Evolutionary conservation across 345 rosid species (phyloP).

Genomic region (Dimocarpus longan): DNA sequence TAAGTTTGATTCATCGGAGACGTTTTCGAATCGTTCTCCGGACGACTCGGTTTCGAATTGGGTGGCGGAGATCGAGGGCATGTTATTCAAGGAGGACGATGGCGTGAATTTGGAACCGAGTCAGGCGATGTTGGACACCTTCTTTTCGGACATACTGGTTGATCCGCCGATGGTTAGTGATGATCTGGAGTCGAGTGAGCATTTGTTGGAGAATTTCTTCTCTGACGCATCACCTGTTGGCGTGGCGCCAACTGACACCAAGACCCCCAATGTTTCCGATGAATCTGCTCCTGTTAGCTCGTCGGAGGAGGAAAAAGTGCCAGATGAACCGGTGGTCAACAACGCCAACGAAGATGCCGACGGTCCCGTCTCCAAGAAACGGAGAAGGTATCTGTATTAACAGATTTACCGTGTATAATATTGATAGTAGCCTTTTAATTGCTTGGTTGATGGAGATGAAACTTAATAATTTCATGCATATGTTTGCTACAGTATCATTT

Average conservation of each 20-base stretch:
- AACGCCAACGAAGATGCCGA: conserved; percentile 22
- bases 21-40: conserved; percentile 28
- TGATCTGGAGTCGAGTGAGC: conserved; percentile 23
- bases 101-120: conserved; percentile 17
- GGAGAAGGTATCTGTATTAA: conserved; percentile 43
- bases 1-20: background rate
- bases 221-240: conserved; percentile 49
- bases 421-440: background rate
- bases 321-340: conserved; percentile 22
- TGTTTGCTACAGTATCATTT: background rate
- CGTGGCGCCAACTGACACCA: conserved; percentile 17
- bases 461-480: background rate
- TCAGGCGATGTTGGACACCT: conserved; percentile 29
- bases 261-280: conserved; percentile 24
- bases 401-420: background rate
- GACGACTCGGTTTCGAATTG: conserved; percentile 33
- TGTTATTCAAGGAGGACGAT: conserved; percentile 52
- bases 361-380: conserved; percentile 50
- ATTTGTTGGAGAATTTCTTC: conserved; percentile 35
- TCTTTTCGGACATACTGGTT: conserved; percentile 46
- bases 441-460: background rate
- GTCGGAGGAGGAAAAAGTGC: conserved; percentile 9
- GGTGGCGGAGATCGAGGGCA: conserved; percentile 51
- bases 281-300: background rate
- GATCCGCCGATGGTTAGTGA: conserved; percentile 23